These are phyloP conservation scores for Diplodia seriata DNA, from an alignment of 2,329 filamentous ascomycete species.

Conservation along the genomic window DNA sequence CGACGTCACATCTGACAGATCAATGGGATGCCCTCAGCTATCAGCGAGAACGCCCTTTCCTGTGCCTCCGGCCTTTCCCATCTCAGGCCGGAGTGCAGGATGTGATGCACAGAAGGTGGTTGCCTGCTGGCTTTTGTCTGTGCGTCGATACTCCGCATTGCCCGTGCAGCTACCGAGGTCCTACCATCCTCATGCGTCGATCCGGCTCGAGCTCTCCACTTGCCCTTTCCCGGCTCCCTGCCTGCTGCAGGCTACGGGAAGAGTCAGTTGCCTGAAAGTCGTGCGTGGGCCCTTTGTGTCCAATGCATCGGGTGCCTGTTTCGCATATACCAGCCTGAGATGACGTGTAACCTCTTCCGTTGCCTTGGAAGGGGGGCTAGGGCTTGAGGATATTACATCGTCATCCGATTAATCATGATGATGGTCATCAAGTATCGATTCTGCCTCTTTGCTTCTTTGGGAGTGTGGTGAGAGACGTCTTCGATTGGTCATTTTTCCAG, in stretches of 20 bases:
- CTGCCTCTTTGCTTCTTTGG: neutral
- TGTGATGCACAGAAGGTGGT: constrained; percentile 4
- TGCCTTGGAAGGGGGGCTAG: constrained; percentile 6
- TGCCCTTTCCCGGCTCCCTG: constrained; percentile 2
- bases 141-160: neutral
- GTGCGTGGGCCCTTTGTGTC: constrained; percentile 2
- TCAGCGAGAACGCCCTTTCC: neutral
- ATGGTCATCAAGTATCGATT: constrained; percentile 13
- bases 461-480: neutral
- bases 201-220: constrained; percentile 10
- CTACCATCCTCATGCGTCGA: neutral
- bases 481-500: neutral
- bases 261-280: constrained; percentile 13
- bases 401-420: neutral
- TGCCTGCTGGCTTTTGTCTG: constrained; percentile 12
- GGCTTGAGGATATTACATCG: neutral
- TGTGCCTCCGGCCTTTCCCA: constrained; percentile 9
- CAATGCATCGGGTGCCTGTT: constrained; percentile 16
- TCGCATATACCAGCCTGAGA: constrained; percentile 2
- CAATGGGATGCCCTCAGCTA: constrained; percentile 6
- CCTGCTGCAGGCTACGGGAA: neutral
- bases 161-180: constrained; percentile 11
- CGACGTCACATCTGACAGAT: constrained; percentile 9
- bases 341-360: constrained; percentile 7
- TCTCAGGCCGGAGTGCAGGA: constrained; percentile 8